phyloP scores from a whole-genome alignment of 441 rosid genomes.

The Erysimum pusillum region DNA sequence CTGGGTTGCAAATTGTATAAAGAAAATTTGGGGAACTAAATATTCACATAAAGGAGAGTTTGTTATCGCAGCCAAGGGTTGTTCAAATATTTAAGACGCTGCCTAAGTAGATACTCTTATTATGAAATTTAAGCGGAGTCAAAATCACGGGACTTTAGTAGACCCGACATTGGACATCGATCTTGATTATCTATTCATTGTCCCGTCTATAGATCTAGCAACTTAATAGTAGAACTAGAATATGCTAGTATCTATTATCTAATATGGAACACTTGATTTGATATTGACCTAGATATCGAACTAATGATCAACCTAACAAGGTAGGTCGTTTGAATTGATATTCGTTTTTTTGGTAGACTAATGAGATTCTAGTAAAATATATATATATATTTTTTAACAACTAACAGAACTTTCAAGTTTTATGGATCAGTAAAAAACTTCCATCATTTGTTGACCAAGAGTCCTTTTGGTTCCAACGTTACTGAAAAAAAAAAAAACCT shows the following conservation, averaged over 20 bases:
- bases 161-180: constrained; percentile 40
- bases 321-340: constrained; percentile 24
- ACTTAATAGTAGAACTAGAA: constrained; percentile 4
- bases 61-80: constrained; percentile 27
- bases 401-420: too few species aligned
- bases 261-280: neutral
- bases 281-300: constrained; percentile 9
- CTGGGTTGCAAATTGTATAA: constrained; percentile 18
- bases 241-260: neutral
- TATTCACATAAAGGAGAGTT: constrained; percentile 9
- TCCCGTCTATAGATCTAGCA: constrained; percentile 22
- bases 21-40: neutral
- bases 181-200: constrained; percentile 26
- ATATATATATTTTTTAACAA: too few species aligned
- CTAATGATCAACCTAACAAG: constrained; percentile 31
- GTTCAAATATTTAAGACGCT: constrained; percentile 46
- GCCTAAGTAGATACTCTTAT: constrained; percentile 35
- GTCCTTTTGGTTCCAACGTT: too few species aligned
- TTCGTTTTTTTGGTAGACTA: constrained; percentile 12
- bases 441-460: too few species aligned
- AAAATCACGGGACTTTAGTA: constrained; percentile 30
- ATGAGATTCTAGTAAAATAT: too few species aligned
- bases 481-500: too few species aligned
- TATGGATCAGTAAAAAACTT: too few species aligned
- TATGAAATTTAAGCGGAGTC: constrained; percentile 27